Evolutionary conservation across 305 asterid species (phyloP).

Genomic region (Plantago rigida): DNA sequence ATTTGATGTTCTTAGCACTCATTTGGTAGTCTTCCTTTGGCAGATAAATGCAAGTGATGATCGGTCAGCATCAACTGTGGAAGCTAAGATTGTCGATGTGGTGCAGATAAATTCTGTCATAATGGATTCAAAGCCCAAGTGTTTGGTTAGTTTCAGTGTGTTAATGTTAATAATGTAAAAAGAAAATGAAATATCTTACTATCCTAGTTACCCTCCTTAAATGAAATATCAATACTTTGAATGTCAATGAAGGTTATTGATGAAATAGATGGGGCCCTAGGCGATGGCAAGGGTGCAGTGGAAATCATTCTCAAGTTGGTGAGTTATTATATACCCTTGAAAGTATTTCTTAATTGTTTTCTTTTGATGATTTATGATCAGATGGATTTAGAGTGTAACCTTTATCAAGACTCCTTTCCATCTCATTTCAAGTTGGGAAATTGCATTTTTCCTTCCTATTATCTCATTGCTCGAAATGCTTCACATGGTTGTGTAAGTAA

Average conservation of each 20-base stretch:
- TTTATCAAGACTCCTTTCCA: not conserved
- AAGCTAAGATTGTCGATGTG: constrained; percentile 82
- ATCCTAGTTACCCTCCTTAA: constrained; percentile 22
- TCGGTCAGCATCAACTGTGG: constrained; percentile 71
- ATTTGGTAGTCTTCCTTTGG: constrained; percentile 27
- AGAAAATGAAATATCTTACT: constrained; percentile 7
- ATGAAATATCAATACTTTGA: constrained; percentile 22
- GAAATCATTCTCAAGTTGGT: constrained; percentile 82
- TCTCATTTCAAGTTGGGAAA: too few relatives aligned
- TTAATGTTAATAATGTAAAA: constrained; percentile 23
- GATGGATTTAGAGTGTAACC: not conserved
- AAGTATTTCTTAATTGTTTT: constrained; percentile 10
- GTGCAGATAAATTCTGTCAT: constrained; percentile 87
- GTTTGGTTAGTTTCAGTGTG: constrained; percentile 64
- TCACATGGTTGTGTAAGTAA: not conserved
- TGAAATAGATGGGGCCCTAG: constrained; percentile 97
- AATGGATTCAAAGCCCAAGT: constrained; percentile 88
- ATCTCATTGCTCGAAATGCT: not conserved
- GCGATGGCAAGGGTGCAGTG: constrained; percentile 96
- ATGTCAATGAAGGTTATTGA: constrained; percentile 60
- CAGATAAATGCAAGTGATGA: constrained; percentile 99
- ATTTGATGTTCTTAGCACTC: constrained; percentile 17
- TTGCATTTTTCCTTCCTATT: too few relatives aligned
- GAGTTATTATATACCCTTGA: constrained; percentile 25
- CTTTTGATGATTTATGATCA: not conserved